Conservation (phyloP, 1,139 yeast species). For the Sporopachydermia cereana region DNA sequence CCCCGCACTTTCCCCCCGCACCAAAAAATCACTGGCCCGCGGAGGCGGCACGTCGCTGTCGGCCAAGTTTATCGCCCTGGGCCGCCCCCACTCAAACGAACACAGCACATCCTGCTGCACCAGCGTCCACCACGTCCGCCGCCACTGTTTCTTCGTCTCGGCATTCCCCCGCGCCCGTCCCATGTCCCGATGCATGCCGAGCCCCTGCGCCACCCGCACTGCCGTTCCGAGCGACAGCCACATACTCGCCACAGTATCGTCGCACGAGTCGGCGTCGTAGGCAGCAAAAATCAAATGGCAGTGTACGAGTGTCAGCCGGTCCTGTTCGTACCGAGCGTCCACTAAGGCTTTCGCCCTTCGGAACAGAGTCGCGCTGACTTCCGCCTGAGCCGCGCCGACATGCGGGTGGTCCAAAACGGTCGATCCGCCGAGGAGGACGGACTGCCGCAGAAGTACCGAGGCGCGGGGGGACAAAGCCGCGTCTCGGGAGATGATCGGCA, state of each 20-base stretch:
- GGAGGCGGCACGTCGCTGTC: background rate
- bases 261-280: background rate
- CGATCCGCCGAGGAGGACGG: background rate
- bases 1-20: background rate
- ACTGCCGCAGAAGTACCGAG: background rate
- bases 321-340: background rate
- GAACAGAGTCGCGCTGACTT: background rate
- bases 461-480: background rate
- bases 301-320: background rate
- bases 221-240: background rate
- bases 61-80: background rate
- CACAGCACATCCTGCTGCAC: background rate
- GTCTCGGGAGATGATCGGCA: background rate
- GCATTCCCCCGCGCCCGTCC: background rate
- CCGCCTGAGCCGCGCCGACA: background rate
- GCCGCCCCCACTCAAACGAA: background rate
- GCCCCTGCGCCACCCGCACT: background rate
- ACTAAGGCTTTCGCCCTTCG: background rate
- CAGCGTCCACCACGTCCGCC: slow-evolving; percentile 1
- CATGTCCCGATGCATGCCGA: background rate
- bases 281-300: background rate
- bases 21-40: background rate
- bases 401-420: background rate
- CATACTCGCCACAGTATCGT: slow-evolving; percentile 1
- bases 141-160: background rate